These are phyloP conservation scores for Suaeda aralocaspica DNA, from an alignment of 148 eudicot species.

Conservation along the genomic window DNA sequence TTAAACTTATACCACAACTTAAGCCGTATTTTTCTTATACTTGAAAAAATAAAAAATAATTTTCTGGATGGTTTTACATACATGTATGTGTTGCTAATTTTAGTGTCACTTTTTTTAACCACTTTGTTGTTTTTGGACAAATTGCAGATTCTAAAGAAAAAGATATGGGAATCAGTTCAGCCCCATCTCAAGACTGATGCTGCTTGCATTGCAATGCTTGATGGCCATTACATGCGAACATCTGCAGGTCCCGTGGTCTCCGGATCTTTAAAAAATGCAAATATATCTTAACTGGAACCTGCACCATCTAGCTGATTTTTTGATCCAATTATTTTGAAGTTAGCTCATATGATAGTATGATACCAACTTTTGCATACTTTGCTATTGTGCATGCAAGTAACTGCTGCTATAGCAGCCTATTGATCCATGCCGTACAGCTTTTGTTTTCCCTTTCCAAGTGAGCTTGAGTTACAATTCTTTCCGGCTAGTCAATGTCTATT, in stretches of 20 bases:
- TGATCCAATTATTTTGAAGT: not conserved
- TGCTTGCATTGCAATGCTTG: conserved; percentile 58
- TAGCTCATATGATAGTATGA: not conserved
- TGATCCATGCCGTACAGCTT: not conserved
- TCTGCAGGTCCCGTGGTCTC: conserved; percentile 62
- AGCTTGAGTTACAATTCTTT: not conserved
- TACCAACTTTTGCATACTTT: not conserved
- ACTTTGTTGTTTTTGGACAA: not conserved
- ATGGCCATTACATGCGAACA: conserved; percentile 58
- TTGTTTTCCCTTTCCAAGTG: not conserved
- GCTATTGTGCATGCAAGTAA: not conserved
- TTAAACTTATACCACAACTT: too few species aligned
- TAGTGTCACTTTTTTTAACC: not conserved
- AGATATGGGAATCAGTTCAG: conserved; percentile 86
- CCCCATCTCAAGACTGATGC: conserved; percentile 84
- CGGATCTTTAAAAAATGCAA: conserved; percentile 65
- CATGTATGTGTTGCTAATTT: not conserved
- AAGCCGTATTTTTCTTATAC: not conserved
- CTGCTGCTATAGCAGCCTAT: not conserved
- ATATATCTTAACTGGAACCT: conserved; percentile 47
- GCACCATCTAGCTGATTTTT: not conserved
- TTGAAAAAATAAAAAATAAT: not conserved
- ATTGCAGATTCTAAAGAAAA: conserved; percentile 89
- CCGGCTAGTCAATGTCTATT: not conserved
- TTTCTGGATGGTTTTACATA: not conserved